Evolutionary conservation across 768 basidiomycete species (phyloP), one percentile per base, ranked within the genome.

Genomic region (Infundibulicybe gibba): DNA sequence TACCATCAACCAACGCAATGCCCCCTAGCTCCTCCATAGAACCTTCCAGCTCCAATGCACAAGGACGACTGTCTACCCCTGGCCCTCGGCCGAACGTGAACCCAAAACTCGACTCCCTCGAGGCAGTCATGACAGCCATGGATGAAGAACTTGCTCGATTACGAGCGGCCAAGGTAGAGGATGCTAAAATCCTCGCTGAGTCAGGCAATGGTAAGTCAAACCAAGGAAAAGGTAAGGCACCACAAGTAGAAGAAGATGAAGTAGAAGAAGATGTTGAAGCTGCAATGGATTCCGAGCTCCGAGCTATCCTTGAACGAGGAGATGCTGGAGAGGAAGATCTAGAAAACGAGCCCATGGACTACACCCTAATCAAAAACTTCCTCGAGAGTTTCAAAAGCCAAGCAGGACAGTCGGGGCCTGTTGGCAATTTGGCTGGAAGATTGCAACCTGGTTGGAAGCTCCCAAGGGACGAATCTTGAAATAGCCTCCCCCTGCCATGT

Each of bases 311-410:
- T 40, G 80, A 82, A 62, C 57, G 54, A 47, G 57, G 60, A 12
- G 79, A 73, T 6, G 80, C 76, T 11, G 80, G 81, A n/a, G 81
- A 76, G 17, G 79, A 72, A 21, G 70, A 69, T 37, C 73, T 65
- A n/a, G 72, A 68, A 2, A 69, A 69, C 10, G 70, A 65, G 19
- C 65, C 73, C 32, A 73, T 80, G 59, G 92, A 99, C 62, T 97
- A 94, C 64, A 84, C 84, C 55, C 68, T 98, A 57, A 95, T 98
- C 71, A 95, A 92, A 68, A 95, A 97, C 64, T 94, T 99, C 64
- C 66, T 98, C 64, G 93, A 97, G 70, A 95, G 93, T 65, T 97
- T 91, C 74, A 92, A 90, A 61, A 85, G 85, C 52, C 97, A 99
- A 60, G 87, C 62, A 6, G 97, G 97, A 17, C 65, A 90, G 42